Evolutionary conservation across 768 basidiomycete species (phyloP).

Genomic region (Boletus bicolor): DNA sequence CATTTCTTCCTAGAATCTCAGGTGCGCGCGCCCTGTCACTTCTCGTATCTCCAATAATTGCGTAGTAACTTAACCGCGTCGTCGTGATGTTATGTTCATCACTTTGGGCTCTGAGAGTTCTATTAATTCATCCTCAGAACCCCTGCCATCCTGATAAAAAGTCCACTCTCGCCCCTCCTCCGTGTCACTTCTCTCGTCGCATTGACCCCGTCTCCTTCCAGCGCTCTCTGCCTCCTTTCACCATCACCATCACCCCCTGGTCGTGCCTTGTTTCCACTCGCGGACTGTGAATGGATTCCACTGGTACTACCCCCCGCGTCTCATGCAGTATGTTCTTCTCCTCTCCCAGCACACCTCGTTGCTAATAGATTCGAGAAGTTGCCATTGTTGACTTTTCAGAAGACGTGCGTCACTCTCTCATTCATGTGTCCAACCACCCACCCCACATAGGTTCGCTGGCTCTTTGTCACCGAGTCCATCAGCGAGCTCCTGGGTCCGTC

Average conservation of each 20-base stretch:
- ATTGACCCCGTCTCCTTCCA: not conserved
- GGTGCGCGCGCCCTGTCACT: conserved; percentile 9
- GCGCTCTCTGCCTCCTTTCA: not conserved
- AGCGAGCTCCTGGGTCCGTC: conserved; percentile 57
- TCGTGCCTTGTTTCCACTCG: not conserved
- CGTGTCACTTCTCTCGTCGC: not conserved
- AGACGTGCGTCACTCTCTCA: conserved; percentile 42
- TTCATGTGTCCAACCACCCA: not conserved
- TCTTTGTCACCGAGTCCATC: conserved; percentile 65
- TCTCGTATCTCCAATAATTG: conserved; percentile 4
- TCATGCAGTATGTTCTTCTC: conserved; percentile 66
- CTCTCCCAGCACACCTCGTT: not conserved
- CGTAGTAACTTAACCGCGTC: not conserved
- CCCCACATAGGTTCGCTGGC: conserved; percentile 54
- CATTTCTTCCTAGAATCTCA: not conserved
- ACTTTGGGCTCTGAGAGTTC: conserved; percentile 14
- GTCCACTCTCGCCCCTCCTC: not conserved
- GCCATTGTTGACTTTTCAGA: conserved; percentile 80
- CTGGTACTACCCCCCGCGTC: conserved; percentile 49
- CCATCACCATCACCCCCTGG: not conserved
- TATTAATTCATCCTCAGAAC: conserved; percentile 11
- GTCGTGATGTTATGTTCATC: conserved; percentile 17
- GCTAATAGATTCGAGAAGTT: conserved; percentile 41
- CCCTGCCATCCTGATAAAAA: conserved; percentile 17
- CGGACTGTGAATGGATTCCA: conserved; percentile 35